phyloP scores from a whole-genome alignment of 2,329 filamentous ascomycete species.

The Graphilbum fragrans region DNA sequence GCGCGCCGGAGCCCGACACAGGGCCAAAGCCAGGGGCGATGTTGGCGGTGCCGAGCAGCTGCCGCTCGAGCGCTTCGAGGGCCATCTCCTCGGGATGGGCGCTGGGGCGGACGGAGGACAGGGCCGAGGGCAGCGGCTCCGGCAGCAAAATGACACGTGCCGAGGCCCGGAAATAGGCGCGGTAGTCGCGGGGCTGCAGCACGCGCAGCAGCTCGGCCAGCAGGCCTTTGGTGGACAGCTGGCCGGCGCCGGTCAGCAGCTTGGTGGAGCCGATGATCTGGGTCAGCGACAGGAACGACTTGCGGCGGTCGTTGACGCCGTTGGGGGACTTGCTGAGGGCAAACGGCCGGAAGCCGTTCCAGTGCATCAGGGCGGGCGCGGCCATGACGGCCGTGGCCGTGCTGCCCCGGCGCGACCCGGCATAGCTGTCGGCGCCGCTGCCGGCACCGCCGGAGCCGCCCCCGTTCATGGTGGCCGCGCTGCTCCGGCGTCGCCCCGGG shows the following conservation, averaged over 20 bases:
- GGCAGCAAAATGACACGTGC: conserved; percentile 11
- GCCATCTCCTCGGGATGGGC: conserved; percentile 7
- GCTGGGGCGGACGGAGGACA: background rate
- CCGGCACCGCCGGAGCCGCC: background rate
- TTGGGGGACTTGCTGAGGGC: conserved; percentile 8
- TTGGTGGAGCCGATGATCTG: conserved; percentile 7
- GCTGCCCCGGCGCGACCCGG: background rate
- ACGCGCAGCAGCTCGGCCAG: conserved; percentile 9
- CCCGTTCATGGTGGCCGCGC: background rate
- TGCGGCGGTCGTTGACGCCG: conserved; percentile 9
- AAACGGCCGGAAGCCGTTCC: conserved; percentile 6
- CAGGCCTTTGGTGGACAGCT: conserved; percentile 8
- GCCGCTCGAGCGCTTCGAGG: conserved; percentile 9
- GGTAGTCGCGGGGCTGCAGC: conserved; percentile 12
- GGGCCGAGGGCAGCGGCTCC: background rate
- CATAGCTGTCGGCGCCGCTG: background rate
- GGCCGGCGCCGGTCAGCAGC: conserved; percentile 3
- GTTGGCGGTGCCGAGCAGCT: conserved; percentile 11
- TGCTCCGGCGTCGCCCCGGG: conserved; percentile 4
- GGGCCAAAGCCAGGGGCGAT: conserved; percentile 1
- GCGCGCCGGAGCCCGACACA: background rate
- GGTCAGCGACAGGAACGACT: conserved; percentile 8
- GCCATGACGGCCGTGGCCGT: background rate
- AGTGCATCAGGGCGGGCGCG: conserved; percentile 7
- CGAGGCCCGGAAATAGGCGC: conserved; percentile 10